Evolutionary conservation across 805 yeast species (phyloP), one percentile per base, ranked within the genome.

Genomic region (Metschnikowia kofuensis): DNA sequence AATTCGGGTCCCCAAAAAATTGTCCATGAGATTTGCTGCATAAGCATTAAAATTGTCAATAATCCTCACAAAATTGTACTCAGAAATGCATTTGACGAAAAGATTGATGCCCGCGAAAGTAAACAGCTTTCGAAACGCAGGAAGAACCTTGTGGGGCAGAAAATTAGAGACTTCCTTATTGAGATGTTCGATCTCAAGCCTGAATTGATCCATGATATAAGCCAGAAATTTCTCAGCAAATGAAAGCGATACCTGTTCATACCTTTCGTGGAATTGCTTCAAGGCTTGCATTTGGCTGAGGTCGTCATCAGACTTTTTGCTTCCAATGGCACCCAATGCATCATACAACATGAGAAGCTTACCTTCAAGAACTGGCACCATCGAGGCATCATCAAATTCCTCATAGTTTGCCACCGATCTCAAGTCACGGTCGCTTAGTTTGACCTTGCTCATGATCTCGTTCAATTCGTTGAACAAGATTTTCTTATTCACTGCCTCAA

Each of bases 401-500:
- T 75, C 73, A 21, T 80, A 74, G 7, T 64, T 58, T 15, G 76
- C 62, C 30, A 89, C 66, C 21, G 70, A 63, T 8, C 64, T 62
- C 45, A 88, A 67, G 14, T 83, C 83, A 1, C 68, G 67, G 14
- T 79, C 79, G 53, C 83, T 83, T 28, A 89, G 73, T 48, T 84
- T 79, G 8, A 87, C 86, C n/a, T 88, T 85, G 42, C 78, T 77
- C 52, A 90, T 67, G 40, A 90, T 74, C n/a, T 77, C 80, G 36
- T 79, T 79, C 47, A 90, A 74, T 51, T 88, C 90, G 41, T 77
- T 80, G 75, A 83, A 85, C 26, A 90, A 70, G n/a, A 76, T 63
- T 58, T 87, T 88, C 64, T 87, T 87, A 67, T 91, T 91, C 39
- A 88, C 83, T 6, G 92, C 81, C 56, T 84, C 84, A 7, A 91